Evolutionary conservation across 1,139 yeast genomes (phyloP), one percentile per base, ranked within the genome.

Genomic region (Saccharomyces hybrid): DNA sequence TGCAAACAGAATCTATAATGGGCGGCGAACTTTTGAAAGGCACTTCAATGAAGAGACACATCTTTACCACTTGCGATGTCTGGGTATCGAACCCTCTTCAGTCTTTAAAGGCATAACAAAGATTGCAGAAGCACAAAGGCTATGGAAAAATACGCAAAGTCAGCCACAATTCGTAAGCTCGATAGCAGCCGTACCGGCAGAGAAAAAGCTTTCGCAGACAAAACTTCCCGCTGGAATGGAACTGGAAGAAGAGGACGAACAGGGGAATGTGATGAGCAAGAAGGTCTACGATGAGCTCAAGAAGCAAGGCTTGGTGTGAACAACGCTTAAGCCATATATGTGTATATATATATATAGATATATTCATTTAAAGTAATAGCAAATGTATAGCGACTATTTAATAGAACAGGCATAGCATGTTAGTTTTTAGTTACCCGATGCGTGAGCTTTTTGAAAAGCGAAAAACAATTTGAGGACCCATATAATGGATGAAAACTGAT

Each of bases 251-350:
- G 98, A 91, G 67, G 98, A 93, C 66, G 85, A 82, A 1, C 90
- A 88, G 31, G 99, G 98, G 7, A 91, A 93, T 67, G 96, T 89
- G 23, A 86, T 93, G 95, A 79, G 86, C 34, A 85, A 83, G 60
- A 81, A 82, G 63, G 93, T 89, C 49, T 91, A 88, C 69, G 76
- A 84, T 44, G 96, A 91, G 62, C 76, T 91, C 66, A 87, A 88
- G 70, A 84, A 81, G 59, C 98, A 91, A 69, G 97, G 97, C 0
- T 73, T 88, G 48, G 66, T 85, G 50, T 83, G 56, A 48, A 23
- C 23, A 3, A 20, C 23, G 4, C 23, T 3, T 20, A 20, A 3
- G 4, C 23, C 4, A 20, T 20, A 20, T 20, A 20, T 20, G 23
- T 20, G 23, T 20, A 20, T 20, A 20, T 20, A 20, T 3, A 20